Evolutionary conservation across 768 basidiomycete genomes (phyloP).

Genomic region (Sistotremastrum niveocremeum): DNA sequence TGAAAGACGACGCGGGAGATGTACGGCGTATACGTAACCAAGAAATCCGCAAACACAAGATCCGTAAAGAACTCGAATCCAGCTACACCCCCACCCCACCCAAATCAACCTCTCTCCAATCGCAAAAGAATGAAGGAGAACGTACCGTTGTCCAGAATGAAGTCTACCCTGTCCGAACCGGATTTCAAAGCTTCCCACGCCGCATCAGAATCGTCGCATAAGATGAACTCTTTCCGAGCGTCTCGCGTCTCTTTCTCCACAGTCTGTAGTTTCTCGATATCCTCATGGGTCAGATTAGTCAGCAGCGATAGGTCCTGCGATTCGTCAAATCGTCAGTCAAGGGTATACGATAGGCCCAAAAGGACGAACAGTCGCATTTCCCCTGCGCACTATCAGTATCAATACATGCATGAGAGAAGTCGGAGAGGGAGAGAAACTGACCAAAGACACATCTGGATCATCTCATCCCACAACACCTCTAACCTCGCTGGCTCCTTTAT

Average conservation of each 20-base stretch:
- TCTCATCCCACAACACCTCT: constrained; percentile 59
- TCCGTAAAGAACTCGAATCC: constrained; percentile 97
- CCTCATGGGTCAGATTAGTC: constrained; percentile 69
- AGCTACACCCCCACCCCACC: constrained; percentile 28
- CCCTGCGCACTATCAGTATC: constrained; percentile 36
- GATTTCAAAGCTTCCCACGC: constrained; percentile 53
- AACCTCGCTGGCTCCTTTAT: constrained; percentile 38
- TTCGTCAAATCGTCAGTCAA: not conserved
- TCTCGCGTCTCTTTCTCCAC: constrained; percentile 73
- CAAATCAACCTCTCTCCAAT: not conserved
- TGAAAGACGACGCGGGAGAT: constrained; percentile 80
- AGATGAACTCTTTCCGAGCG: constrained; percentile 63
- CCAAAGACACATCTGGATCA: constrained; percentile 88
- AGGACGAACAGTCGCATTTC: constrained; percentile 71
- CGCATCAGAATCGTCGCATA: constrained; percentile 66
- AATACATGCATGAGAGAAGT: not conserved
- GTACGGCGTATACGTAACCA: constrained; percentile 80
- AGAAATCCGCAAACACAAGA: constrained; percentile 83
- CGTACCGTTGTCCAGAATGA: constrained; percentile 84
- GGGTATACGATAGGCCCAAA: not conserved
- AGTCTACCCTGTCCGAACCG: constrained; percentile 48
- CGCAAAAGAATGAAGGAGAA: not conserved
- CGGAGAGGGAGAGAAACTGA: constrained; percentile 14
- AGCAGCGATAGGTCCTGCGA: constrained; percentile 84
- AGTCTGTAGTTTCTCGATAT: constrained; percentile 71